Evolutionary conservation across 2,329 filamentous ascomycete species (phyloP).

Genomic region (Colletotrichum siamense): DNA sequence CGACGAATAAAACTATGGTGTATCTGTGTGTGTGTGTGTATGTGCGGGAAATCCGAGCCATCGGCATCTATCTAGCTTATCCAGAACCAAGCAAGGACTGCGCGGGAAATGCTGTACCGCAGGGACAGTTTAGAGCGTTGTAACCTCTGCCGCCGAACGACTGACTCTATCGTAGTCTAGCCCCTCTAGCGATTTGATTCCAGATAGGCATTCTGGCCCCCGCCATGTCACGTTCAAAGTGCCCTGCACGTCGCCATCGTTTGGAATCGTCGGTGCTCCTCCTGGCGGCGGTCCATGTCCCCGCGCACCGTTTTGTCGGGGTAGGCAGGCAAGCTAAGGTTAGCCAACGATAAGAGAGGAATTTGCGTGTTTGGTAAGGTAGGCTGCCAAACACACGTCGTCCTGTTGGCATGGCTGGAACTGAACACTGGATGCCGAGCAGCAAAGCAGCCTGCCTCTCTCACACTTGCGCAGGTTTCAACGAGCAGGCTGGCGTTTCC

Average conservation of each 20-base stretch:
- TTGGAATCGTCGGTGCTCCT: neutral
- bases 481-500: neutral
- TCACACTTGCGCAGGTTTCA: neutral
- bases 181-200: neutral
- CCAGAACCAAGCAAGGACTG: neutral
- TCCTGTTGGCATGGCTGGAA: neutral
- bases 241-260: neutral
- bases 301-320: neutral
- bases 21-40: neutral
- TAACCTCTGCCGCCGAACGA: neutral
- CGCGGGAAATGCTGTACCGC: neutral
- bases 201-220: neutral
- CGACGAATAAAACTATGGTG: neutral
- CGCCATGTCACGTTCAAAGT: neutral
- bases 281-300: neutral
- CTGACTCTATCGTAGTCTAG: neutral
- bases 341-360: neutral
- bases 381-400: neutral
- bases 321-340: neutral
- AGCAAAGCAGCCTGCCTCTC: neutral
- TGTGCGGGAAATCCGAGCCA: neutral
- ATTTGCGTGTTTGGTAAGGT: neutral
- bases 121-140: neutral
- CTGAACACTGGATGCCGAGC: neutral
- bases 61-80: neutral